Base-by-base conservation (phyloP, 441 rosid species). In the Gossypium gossypioides region DNA sequence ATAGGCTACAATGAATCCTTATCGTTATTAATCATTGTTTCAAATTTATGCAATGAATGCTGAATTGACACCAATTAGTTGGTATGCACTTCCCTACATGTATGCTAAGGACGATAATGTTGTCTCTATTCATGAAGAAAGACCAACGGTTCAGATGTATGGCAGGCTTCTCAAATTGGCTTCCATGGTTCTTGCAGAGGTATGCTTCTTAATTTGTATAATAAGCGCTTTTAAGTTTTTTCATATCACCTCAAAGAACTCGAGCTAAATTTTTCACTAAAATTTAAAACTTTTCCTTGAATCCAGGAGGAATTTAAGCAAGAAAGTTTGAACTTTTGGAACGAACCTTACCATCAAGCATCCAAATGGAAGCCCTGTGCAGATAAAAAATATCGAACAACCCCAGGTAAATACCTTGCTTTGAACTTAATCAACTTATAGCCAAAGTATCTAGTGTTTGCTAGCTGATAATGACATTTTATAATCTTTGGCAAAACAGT, bases 321-420 rank as follows among this genome's bases (percentile, higher is more conserved):
- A 51, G 83, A 86, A 9, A 69, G 76, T 62, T 70, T 86, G 56
- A 74, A 72, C 57, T 87, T 83, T 73, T 83, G 87, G 84, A 81
- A 85, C 74, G 92, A 89, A 75, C 83, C 89, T 64, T 73, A 78
- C 48, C 72, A 66, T 70, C 86, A 87, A 75, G 79, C 86, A 77
- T 75, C 86, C 29, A 64, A 55, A 59, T 94, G 97, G 99, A 89
- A 86, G 78, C 99, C 97, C 70, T 92, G 96, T 80, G 87, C 91
- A 51, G 88, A 86, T 67, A 76, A 72, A 77, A 84, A 74, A 58
- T 48, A 68, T 77, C 50, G 73, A 13, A 52, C 10, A 21, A 56
- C 65, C 71, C 55, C 37, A 79, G 87, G 92, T 87, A 81, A 40
- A 8, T 46, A 6, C 52, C 13, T 68, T 46, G 40, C 27, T 4